These are phyloP conservation scores for Dioscorea cayenensis DNA, from an alignment of 116 monocot genomes.

Conservation along the genomic window DNA sequence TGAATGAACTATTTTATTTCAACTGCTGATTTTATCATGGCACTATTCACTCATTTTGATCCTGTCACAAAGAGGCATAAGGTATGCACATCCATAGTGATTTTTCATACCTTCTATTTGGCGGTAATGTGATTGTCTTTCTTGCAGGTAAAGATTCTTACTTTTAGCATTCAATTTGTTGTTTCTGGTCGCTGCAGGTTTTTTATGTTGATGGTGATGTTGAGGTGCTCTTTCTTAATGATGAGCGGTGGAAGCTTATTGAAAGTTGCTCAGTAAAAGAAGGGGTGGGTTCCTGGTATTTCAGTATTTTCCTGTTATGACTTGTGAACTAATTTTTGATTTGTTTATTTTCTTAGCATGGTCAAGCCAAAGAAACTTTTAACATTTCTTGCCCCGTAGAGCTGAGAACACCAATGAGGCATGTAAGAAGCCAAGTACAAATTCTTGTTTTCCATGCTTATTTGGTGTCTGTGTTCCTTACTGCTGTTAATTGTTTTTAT, in stretches of 20 bases:
- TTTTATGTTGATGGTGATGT: constrained; percentile 78
- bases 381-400: constrained; percentile 35
- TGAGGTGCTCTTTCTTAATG: constrained; percentile 49
- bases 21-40: constrained; percentile 67
- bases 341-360: not conserved
- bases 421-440: constrained; percentile 32
- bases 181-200: constrained; percentile 28
- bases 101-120: not conserved
- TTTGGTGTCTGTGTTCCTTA: too few relatives aligned
- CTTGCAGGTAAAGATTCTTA: not conserved
- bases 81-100: constrained; percentile 16
- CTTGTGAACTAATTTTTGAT: not conserved
- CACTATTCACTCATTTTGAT: constrained; percentile 45
- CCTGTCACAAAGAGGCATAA: constrained; percentile 50
- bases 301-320: not conserved
- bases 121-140: not conserved
- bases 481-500: too few relatives aligned
- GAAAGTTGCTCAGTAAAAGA: constrained; percentile 8
- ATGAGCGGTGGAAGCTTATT: constrained; percentile 55
- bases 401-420: constrained; percentile 17
- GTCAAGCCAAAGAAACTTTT: not conserved
- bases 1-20: not conserved
- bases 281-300: not conserved
- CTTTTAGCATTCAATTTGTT: not conserved
- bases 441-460: not conserved